phyloP scores from a whole-genome alignment of 257 asterid species.

The Phtheirospermum japonicum region DNA sequence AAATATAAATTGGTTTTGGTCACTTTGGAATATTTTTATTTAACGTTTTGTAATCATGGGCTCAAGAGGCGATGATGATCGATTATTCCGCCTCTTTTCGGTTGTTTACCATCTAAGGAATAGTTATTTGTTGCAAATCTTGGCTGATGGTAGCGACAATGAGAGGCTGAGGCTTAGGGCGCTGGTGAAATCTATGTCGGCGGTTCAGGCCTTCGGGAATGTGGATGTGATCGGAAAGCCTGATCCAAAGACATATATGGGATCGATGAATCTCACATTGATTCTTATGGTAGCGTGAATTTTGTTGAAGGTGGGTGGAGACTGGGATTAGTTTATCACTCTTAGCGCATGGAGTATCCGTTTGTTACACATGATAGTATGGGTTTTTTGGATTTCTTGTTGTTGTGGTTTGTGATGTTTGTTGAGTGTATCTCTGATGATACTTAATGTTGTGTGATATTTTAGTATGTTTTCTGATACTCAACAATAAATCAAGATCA shows the following conservation, averaged over 20 bases:
- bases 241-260: slow-evolving; percentile 93
- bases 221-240: too few species aligned
- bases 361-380: too few species aligned
- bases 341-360: slow-evolving; percentile 93
- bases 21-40: too few species aligned
- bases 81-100: slow-evolving; percentile 72
- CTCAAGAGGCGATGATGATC: slow-evolving; percentile 65
- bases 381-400: too few species aligned
- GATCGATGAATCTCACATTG: slow-evolving; percentile 79
- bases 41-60: too few species aligned
- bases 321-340: slow-evolving; percentile 96
- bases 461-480: slow-evolving; percentile 63
- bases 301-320: slow-evolving; percentile 72
- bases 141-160: slow-evolving; percentile 61
- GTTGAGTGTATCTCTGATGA: too few species aligned
- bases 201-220: too few species aligned
- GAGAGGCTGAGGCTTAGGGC: slow-evolving; percentile 73
- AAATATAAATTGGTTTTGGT: too few species aligned
- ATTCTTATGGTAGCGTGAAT: slow-evolving; percentile 73
- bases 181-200: slow-evolving; percentile 71
- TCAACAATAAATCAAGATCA: too few species aligned
- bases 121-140: slow-evolving; percentile 82
- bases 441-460: too few species aligned
- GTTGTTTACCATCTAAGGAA: slow-evolving; percentile 98
- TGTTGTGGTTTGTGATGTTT: too few species aligned